Evolutionary conservation across 768 basidiomycete genomes (phyloP).

Genomic region (Collybia mongolica): DNA sequence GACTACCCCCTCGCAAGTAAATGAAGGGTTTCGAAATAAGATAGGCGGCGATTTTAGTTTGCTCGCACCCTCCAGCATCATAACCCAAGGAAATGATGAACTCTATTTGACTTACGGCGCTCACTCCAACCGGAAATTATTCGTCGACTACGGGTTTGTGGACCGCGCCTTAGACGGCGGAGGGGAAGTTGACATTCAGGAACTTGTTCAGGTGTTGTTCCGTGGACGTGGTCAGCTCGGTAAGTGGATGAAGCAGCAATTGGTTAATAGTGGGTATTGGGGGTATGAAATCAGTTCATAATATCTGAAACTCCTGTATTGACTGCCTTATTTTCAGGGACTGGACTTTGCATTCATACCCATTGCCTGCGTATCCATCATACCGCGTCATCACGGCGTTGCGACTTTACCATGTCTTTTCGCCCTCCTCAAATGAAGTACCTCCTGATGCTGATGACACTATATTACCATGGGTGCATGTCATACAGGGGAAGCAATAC

Average conservation of each 20-base stretch:
- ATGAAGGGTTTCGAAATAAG: too few species aligned
- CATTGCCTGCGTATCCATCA: constrained; percentile 69
- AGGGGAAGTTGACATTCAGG: constrained; percentile 66
- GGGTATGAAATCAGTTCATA: constrained; percentile 47
- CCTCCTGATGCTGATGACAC: constrained; percentile 24
- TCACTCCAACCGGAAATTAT: constrained; percentile 75
- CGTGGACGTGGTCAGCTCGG: constrained; percentile 36
- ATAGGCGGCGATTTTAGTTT: constrained; percentile 49
- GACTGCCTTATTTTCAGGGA: constrained; percentile 46
- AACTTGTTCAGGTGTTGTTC: constrained; percentile 51
- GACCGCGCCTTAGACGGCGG: constrained; percentile 30
- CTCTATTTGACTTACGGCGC: constrained; percentile 77
- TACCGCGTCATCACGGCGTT: constrained; percentile 75
- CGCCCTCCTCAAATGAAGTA: constrained; percentile 19
- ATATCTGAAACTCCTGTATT: background rate
- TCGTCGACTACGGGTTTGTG: constrained; percentile 92
- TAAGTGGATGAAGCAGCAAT: constrained; percentile 44
- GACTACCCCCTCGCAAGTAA: constrained; percentile 30
- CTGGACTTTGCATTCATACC: constrained; percentile 71
- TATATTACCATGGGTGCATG: constrained; percentile 52
- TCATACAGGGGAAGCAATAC: constrained; percentile 44
- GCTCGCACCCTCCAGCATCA: constrained; percentile 41
- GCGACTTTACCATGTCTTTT: constrained; percentile 56
- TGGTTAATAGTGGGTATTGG: constrained; percentile 78
- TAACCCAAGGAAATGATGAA: constrained; percentile 55